A percentile compares a stretch with the other conserved stretches of the same genome.
These are phyloP conservation scores for Panicum miliaceum DNA, from an alignment of 176 grass and related monocot species.

Conservation along the genomic window DNA sequence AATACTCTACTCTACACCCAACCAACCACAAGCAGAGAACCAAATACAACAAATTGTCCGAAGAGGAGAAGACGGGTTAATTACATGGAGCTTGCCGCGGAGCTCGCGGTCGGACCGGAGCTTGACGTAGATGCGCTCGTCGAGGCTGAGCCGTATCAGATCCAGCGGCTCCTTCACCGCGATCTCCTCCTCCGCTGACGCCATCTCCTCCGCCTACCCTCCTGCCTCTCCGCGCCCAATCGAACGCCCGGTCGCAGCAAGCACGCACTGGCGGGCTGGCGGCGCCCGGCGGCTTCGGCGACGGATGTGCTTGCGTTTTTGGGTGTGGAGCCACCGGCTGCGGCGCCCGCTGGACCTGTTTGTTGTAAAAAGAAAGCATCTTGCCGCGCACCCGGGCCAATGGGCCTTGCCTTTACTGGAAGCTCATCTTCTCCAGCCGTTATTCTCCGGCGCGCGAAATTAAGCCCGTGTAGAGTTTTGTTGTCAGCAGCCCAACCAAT, in stretches of 20 bases:
- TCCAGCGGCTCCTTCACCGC: constrained; percentile 98
- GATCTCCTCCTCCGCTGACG: constrained; percentile 85
- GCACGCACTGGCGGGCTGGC: neutral
- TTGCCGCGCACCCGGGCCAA: neutral
- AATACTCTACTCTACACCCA: neutral
- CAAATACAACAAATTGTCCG: neutral
- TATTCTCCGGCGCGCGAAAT: neutral
- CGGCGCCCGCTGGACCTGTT: neutral
- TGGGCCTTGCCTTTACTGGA: neutral
- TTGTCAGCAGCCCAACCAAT: no score
- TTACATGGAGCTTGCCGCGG: constrained; percentile 97
- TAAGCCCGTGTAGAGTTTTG: neutral
- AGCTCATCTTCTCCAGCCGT: neutral
- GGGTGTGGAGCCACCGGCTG: neutral
- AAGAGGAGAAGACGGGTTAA: constrained; percentile 2
- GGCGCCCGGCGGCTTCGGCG: constrained; percentile 25
- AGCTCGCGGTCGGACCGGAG: constrained; percentile 95
- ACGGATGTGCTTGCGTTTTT: constrained; percentile 13
- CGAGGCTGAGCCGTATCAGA: constrained; percentile 97
- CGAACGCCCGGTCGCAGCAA: constrained; percentile 1
- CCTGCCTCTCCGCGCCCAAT: constrained; percentile 18
- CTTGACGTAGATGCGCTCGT: constrained; percentile 99
- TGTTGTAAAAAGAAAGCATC: neutral
- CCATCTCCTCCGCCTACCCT: neutral
- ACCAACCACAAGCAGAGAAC: neutral